Evolutionary conservation across 2,329 filamentous ascomycete species (phyloP).

Genomic region (Xylaria sp.): DNA sequence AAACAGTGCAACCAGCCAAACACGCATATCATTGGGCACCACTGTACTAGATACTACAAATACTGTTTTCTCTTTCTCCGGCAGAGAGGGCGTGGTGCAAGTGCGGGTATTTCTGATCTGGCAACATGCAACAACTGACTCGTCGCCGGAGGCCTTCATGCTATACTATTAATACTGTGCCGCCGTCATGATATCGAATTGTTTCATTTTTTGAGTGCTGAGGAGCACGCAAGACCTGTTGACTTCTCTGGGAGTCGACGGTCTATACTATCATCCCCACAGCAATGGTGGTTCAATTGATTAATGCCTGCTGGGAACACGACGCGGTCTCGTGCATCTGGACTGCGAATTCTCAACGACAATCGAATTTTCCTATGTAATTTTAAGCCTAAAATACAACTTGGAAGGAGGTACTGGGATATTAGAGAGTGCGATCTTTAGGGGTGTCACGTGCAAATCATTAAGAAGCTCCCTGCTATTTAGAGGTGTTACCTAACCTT

Average conservation of each 20-base stretch:
- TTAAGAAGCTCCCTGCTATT: background rate
- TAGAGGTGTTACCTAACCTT: background rate
- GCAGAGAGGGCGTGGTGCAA: conserved; percentile 16
- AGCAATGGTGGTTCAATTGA: no score
- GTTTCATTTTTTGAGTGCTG: no score
- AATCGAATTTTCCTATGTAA: no score
- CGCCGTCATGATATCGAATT: no score
- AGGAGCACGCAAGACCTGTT: no score
- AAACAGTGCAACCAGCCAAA: conserved; percentile 31
- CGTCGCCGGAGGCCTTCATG: conserved; percentile 6
- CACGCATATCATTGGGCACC: conserved; percentile 39
- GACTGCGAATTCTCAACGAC: no score
- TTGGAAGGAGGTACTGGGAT: no score
- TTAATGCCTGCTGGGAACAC: no score
- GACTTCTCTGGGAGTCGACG: no score
- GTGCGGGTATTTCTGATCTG: conserved; percentile 22
- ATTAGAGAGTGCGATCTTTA: background rate
- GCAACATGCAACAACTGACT: conserved; percentile 29
- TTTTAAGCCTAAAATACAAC: no score
- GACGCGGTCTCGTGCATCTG: no score
- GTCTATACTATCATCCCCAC: no score
- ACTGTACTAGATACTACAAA: conserved; percentile 47
- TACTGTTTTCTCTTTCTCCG: conserved; percentile 29
- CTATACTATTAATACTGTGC: background rate
- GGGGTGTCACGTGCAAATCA: conserved; percentile 39